A percentile compares a stretch with the other conserved stretches of the same genome.
phyloP scores from a whole-genome alignment of 331 rosid genomes.

The Ulmus americana region DNA sequence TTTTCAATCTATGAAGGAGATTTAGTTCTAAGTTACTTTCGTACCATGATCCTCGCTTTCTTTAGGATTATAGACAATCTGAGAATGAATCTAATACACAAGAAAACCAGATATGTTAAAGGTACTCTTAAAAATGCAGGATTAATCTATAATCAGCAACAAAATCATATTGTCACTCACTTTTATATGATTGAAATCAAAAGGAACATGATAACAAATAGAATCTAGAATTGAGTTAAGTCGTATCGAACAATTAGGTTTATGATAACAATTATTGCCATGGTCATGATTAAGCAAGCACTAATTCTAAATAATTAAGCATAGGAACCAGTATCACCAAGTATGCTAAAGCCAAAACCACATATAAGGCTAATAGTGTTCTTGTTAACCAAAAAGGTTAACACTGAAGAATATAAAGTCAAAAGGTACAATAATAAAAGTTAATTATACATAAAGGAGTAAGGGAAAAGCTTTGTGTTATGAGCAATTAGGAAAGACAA shows the following conservation, averaged over 20 bases:
- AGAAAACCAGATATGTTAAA: slow-evolving; percentile 5
- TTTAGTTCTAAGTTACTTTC: neutral
- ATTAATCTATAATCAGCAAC: slow-evolving; percentile 33
- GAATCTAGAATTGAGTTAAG: slow-evolving; percentile 41
- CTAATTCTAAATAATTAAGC: slow-evolving; percentile 33
- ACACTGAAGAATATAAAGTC: slow-evolving; percentile 20
- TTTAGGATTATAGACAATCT: slow-evolving; percentile 11
- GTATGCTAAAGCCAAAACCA: slow-evolving; percentile 25
- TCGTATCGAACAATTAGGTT: slow-evolving; percentile 22
- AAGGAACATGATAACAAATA: slow-evolving; percentile 31
- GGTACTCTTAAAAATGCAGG: slow-evolving; percentile 22
- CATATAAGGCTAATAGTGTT: slow-evolving; percentile 23
- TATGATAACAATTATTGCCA: slow-evolving; percentile 19
- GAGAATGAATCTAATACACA: slow-evolving; percentile 21
- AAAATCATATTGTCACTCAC: slow-evolving; percentile 41
- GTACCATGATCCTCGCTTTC: slow-evolving; percentile 12
- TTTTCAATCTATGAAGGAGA: neutral
- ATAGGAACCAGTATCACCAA: slow-evolving; percentile 2
- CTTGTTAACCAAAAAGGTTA: slow-evolving; percentile 30
- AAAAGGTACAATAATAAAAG: slow-evolving; percentile 27
- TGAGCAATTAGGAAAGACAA: neutral
- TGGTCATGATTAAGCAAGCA: slow-evolving; percentile 39
- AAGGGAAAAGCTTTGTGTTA: neutral
- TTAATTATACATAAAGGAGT: slow-evolving; percentile 11
- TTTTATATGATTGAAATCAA: slow-evolving; percentile 41